A percentile compares a stretch with the other conserved stretches of the same genome.
These are phyloP conservation scores for Protomyces gravidus DNA, from an alignment of 1,139 yeast genomes.

Conservation along the genomic window DNA sequence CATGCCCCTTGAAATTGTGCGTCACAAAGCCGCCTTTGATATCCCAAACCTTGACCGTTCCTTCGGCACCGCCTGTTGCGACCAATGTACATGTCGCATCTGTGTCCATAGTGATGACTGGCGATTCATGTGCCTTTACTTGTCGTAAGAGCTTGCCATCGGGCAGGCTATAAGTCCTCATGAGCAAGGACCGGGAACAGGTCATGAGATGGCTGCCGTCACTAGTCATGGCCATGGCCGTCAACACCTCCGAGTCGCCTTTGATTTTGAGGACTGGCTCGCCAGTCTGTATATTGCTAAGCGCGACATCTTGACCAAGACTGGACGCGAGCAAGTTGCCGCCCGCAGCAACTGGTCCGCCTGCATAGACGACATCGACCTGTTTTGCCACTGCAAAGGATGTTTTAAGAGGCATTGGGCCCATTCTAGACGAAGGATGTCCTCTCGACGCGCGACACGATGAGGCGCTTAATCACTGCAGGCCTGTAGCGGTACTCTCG, in stretches of 20 bases:
- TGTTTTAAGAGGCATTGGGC: slow-evolving; percentile 22
- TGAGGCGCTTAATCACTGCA: too few relatives aligned
- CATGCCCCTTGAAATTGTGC: slow-evolving; percentile 90
- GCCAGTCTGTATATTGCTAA: slow-evolving; percentile 60
- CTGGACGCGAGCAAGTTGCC: slow-evolving; percentile 83
- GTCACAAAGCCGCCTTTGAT: slow-evolving; percentile 82
- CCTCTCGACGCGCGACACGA: too few relatives aligned
- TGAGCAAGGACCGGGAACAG: slow-evolving; percentile 78
- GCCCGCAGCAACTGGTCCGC: slow-evolving; percentile 72
- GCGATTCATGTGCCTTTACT: slow-evolving; percentile 57
- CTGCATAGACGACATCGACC: slow-evolving; percentile 74
- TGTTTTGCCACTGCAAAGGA: slow-evolving; percentile 36
- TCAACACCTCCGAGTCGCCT: slow-evolving; percentile 82
- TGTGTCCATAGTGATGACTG: slow-evolving; percentile 70
- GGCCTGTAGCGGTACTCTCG: too few relatives aligned
- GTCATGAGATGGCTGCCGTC: slow-evolving; percentile 67
- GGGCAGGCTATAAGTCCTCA: slow-evolving; percentile 57
- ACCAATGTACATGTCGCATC: slow-evolving; percentile 80
- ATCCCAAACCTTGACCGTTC: slow-evolving; percentile 88
- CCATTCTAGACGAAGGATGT: too few relatives aligned
- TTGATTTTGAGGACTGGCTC: slow-evolving; percentile 58
- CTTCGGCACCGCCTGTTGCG: slow-evolving; percentile 95
- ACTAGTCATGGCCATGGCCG: slow-evolving; percentile 70
- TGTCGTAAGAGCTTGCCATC: slow-evolving; percentile 38
- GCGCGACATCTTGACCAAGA: slow-evolving; percentile 63